phyloP scores from a whole-genome alignment of 495 filamentous ascomycete genomes.

The Penicillium taxi region DNA sequence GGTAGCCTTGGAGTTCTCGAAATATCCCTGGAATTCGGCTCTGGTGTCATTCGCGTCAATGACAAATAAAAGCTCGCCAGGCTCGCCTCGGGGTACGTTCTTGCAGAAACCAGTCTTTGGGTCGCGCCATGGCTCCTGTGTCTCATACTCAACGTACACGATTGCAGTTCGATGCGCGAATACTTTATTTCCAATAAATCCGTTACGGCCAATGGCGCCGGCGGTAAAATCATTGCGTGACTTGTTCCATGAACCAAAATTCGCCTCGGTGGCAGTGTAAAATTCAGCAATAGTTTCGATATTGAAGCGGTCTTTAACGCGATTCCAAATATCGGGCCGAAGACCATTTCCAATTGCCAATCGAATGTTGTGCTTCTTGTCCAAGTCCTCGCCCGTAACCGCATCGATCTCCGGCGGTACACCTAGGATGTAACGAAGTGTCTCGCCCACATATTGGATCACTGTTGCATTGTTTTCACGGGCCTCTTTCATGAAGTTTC shows the following conservation, averaged over 20 bases:
- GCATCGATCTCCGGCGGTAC: conserved; percentile 57
- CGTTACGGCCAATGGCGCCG: conserved; percentile 78
- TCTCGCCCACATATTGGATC: conserved; percentile 95
- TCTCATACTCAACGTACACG: conserved; percentile 65
- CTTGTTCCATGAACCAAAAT: conserved; percentile 63
- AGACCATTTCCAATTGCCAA: conserved; percentile 89
- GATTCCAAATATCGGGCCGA: conserved; percentile 84
- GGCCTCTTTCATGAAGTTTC: conserved; percentile 75
- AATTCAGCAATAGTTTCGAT: conserved; percentile 79
- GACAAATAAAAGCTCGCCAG: conserved; percentile 73
- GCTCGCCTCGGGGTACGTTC: conserved; percentile 48
- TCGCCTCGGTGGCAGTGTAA: conserved; percentile 82
- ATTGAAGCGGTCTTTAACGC: conserved; percentile 79
- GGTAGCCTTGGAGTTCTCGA: conserved; percentile 65
- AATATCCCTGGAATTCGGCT: conserved; percentile 78
- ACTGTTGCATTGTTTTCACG: conserved; percentile 64
- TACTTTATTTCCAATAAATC: conserved; percentile 50
- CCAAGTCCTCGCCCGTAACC: conserved; percentile 60
- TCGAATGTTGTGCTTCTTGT: conserved; percentile 68
- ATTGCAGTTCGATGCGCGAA: conserved; percentile 46
- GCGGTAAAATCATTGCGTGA: conserved; percentile 65
- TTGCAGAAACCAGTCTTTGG: conserved; percentile 66
- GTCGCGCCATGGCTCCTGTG: conserved; percentile 62
- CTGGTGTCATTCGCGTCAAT: conserved; percentile 59
- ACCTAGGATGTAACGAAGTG: conserved; percentile 79